Evolutionary conservation across 83 land plant genomes (phyloP), one percentile per base, ranked within the genome.

Genomic region (Picea abies): DNA sequence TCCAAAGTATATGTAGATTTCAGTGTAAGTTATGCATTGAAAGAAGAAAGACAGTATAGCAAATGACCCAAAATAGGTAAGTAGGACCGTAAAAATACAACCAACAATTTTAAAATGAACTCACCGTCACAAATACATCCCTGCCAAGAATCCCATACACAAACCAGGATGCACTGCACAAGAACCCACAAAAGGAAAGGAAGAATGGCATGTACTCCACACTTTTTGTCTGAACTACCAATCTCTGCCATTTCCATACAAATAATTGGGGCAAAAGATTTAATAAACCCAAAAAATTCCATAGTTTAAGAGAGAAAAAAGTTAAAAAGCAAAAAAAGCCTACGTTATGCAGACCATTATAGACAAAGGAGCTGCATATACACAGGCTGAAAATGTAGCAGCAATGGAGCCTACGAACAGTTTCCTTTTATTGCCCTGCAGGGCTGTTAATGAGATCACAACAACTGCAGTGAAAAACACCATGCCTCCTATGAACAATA

Each of bases 21-120:
- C 15, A 11, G 47, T 73, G 16, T 2, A 44, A 41, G 22, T 73
- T 47, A 47, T 5, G n/a, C 71, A 52, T 0, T 80, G 66, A 70
- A 89, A 87, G 22, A 87, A 75, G 79, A 81, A 87, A 17, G 84
- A 62, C 0, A 89, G 83, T 22, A 89, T 78, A 77, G 82, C 82
- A 73, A 89, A 89, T 26, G 91, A 89, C 89, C 87, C 87, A 75
- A 52, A 52, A 52, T 10, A 52, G 14, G 56, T 52, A 12, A 52
- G 14, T 11, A 52, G 14, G 14, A 52, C 14, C 10, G 14, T 52
- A 11, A 52, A 11, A 52, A 10, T 52, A 52, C 56, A 52, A 52
- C 14, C 56, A 52, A 12, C 56, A 52, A 52, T 52, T 52, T 10
- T 10, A 52, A 52, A 52, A 52, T 52, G 56, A 52, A 52, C 56